phyloP scores from a whole-genome alignment of 441 rosid genomes.

The Populus tomentosa region DNA sequence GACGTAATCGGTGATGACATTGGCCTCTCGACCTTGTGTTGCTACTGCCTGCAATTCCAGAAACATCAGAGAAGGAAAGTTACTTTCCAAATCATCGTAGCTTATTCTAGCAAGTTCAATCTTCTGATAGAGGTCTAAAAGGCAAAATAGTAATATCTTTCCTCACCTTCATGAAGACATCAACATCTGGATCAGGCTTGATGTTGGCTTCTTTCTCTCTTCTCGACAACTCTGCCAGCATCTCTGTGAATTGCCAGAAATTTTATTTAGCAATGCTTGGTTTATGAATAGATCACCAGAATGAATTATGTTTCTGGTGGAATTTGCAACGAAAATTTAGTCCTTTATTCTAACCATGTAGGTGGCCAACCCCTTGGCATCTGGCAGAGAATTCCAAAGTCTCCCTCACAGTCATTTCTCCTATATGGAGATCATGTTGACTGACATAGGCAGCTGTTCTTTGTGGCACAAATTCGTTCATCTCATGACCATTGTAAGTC shows the following conservation, averaged over 20 bases:
- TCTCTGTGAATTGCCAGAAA: too few species aligned
- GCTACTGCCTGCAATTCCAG: conserved; percentile 41
- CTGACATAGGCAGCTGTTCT: conserved; percentile 22
- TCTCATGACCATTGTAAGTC: too few species aligned
- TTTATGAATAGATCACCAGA: too few species aligned
- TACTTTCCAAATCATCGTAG: not conserved
- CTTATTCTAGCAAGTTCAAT: not conserved
- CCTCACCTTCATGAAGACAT: too few species aligned
- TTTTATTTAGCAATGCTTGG: too few species aligned
- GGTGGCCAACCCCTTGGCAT: conserved; percentile 31
- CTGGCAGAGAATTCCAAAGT: conserved; percentile 28
- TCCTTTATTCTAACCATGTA: conserved; percentile 14
- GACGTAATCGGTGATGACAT: conserved; percentile 61
- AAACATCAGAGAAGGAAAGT: not conserved
- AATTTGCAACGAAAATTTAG: too few species aligned
- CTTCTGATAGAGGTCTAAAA: not conserved
- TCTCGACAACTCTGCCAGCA: too few species aligned
- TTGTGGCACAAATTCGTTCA: too few species aligned
- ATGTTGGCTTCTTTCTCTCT: too few species aligned
- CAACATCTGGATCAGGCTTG: too few species aligned
- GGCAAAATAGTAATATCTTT: too few species aligned
- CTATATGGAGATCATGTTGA: conserved; percentile 25
- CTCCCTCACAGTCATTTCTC: conserved; percentile 31
- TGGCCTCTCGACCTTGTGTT: conserved; percentile 56
- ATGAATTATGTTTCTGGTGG: too few species aligned